These are phyloP conservation scores for Diutina siamensis DNA, from an alignment of 1,139 yeast species.

Conservation along the genomic window DNA sequence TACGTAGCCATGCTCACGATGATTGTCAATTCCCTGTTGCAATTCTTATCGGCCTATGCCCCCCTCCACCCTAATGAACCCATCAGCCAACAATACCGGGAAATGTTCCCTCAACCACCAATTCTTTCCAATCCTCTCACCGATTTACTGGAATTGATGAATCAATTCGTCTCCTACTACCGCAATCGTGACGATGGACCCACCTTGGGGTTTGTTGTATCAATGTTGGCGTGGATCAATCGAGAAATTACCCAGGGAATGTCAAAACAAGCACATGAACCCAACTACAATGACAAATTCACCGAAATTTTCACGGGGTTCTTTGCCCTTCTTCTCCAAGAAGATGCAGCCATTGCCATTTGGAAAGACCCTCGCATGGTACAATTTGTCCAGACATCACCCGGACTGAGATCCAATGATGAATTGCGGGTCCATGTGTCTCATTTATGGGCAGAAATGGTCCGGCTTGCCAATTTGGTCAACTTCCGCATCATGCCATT, in stretches of 20 bases:
- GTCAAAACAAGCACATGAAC: not conserved
- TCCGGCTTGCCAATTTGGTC: constrained; percentile 23
- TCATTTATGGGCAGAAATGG: constrained; percentile 25
- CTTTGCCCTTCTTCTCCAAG: constrained; percentile 10
- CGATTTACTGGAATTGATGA: not conserved
- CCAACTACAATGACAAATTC: constrained; percentile 10
- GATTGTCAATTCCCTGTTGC: constrained; percentile 23
- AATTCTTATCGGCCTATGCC: constrained; percentile 14
- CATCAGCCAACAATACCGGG: not conserved
- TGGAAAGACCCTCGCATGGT: constrained; percentile 30
- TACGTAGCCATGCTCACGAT: constrained; percentile 22
- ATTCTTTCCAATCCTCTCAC: constrained; percentile 11
- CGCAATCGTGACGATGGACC: not conserved
- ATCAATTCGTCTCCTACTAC: not conserved
- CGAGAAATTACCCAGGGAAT: constrained; percentile 4
- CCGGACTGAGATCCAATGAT: constrained; percentile 13
- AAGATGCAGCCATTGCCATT: constrained; percentile 16
- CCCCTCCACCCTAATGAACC: constrained; percentile 7
- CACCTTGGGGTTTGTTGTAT: not conserved
- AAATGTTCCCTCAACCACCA: constrained; percentile 18
- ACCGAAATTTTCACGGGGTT: constrained; percentile 13
- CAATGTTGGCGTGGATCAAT: constrained; percentile 3
- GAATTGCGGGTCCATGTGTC: constrained; percentile 24
- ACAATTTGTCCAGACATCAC: constrained; percentile 11
- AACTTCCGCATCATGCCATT: constrained; percentile 19